phyloP scores from a whole-genome alignment of 768 basidiomycete genomes.

The Suillus placidus region DNA sequence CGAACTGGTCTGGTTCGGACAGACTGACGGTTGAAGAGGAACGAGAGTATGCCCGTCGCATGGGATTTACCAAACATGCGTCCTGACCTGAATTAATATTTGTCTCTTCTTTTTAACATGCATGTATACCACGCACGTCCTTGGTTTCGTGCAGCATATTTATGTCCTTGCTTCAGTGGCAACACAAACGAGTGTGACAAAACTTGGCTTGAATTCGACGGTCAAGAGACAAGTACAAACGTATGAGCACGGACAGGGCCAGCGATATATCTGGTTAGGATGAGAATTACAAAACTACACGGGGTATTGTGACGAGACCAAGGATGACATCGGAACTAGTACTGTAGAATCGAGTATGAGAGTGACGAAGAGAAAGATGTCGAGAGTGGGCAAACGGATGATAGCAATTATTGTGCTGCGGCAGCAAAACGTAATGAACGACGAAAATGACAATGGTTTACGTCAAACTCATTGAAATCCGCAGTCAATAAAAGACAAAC shows the following conservation, averaged over 20 bases:
- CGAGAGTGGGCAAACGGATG: constrained; percentile 21
- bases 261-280: constrained; percentile 15
- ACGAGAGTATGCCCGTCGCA: constrained; percentile 82
- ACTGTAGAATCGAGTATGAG: constrained; percentile 29
- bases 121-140: not conserved
- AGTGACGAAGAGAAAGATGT: constrained; percentile 18
- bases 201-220: constrained; percentile 4
- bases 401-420: constrained; percentile 35
- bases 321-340: constrained; percentile 34
- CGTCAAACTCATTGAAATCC: constrained; percentile 23
- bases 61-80: constrained; percentile 68
- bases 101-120: constrained; percentile 3
- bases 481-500: constrained; percentile 21
- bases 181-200: not conserved
- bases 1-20: constrained; percentile 96
- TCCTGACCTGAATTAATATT: constrained; percentile 23
- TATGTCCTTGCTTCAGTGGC: not conserved
- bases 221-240: constrained; percentile 6
- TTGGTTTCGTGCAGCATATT: not conserved
- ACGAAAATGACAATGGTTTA: constrained; percentile 29
- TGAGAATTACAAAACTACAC: constrained; percentile 38
- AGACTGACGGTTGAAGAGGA: constrained; percentile 83
- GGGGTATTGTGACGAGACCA: constrained; percentile 36
- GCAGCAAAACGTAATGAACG: constrained; percentile 25
- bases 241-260: constrained; percentile 6